Conservation (phyloP, 495 filamentous ascomycete genomes). For the Hyaloscypha bicolor region DNA sequence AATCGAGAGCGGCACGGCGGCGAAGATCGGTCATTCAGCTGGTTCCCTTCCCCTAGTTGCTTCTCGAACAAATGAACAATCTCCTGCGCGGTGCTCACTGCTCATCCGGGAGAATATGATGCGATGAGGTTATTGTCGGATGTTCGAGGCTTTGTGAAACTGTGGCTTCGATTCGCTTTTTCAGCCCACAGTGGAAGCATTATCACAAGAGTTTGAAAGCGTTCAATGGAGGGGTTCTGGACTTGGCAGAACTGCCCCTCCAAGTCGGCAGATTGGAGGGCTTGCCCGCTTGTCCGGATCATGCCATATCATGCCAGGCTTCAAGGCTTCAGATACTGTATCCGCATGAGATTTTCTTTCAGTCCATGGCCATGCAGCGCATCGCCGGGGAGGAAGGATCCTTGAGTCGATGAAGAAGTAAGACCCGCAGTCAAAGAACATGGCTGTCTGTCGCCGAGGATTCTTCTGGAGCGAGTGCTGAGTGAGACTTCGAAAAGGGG, state of each 20-base stretch:
- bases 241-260: neutral
- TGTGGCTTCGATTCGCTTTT: too few relatives aligned
- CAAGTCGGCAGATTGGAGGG: neutral
- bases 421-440: neutral
- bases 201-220: neutral
- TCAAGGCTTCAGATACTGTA: neutral
- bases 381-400: neutral
- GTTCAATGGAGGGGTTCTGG: neutral
- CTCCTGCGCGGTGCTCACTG: neutral
- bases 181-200: too few relatives aligned
- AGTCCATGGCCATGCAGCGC: neutral
- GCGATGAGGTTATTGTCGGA: neutral
- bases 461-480: neutral
- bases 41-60: neutral
- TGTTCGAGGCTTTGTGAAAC: neutral
- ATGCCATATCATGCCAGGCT: neutral
- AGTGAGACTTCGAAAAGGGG: neutral
- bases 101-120: neutral
- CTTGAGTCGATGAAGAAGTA: neutral
- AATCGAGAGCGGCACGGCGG: constrained; percentile 6
- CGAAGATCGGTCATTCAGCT: constrained; percentile 11
- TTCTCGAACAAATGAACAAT: constrained; percentile 22
- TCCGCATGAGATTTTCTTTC: neutral
- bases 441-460: too few relatives aligned
- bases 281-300: neutral